phyloP scores from a whole-genome alignment of 805 yeast genomes.

The Teunomyces barrocoloradensis region DNA sequence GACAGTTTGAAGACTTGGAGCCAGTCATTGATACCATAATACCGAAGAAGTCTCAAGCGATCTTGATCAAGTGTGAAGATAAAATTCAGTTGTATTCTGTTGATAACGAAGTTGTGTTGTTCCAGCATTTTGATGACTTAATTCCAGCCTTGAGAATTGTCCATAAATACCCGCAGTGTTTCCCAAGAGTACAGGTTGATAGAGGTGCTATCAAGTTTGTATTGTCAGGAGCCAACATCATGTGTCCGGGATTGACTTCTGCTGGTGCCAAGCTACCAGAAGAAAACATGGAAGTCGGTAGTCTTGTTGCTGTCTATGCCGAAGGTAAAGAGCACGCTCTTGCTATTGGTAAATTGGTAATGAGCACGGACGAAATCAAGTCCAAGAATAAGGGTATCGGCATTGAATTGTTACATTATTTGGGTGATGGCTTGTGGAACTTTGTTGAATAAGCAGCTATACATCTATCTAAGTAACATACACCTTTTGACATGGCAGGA shows the following conservation, averaged over 20 bases:
- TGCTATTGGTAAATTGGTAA: slow-evolving; percentile 82
- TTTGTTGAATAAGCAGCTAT: slow-evolving; percentile 41
- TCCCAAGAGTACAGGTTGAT: slow-evolving; percentile 87
- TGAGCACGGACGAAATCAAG: slow-evolving; percentile 90
- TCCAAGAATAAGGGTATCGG: slow-evolving; percentile 84
- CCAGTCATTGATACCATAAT: slow-evolving; percentile 74
- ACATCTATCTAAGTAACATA: slow-evolving; percentile 11
- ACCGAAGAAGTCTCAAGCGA: slow-evolving; percentile 85
- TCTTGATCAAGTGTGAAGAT: slow-evolving; percentile 84
- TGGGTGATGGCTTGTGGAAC: slow-evolving; percentile 89
- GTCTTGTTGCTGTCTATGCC: slow-evolving; percentile 81
- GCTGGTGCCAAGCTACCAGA: slow-evolving; percentile 83
- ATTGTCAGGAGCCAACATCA: slow-evolving; percentile 91
- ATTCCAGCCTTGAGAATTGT: slow-evolving; percentile 74
- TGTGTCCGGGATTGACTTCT: slow-evolving; percentile 94
- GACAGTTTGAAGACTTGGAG: slow-evolving; percentile 73
- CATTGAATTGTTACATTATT: slow-evolving; percentile 74
- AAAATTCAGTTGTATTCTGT: slow-evolving; percentile 74
- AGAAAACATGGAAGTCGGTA: slow-evolving; percentile 59
- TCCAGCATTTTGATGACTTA: slow-evolving; percentile 77
- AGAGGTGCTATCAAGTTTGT: slow-evolving; percentile 96
- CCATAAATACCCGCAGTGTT: slow-evolving; percentile 77
- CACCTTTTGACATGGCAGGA: slow-evolving; percentile 20
- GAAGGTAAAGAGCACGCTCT: slow-evolving; percentile 90
- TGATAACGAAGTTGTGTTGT: slow-evolving; percentile 71